These are phyloP conservation scores for Gonapodya sp. DNA, from an alignment of 192 early-diverging fungal species.

Conservation along the genomic window DNA sequence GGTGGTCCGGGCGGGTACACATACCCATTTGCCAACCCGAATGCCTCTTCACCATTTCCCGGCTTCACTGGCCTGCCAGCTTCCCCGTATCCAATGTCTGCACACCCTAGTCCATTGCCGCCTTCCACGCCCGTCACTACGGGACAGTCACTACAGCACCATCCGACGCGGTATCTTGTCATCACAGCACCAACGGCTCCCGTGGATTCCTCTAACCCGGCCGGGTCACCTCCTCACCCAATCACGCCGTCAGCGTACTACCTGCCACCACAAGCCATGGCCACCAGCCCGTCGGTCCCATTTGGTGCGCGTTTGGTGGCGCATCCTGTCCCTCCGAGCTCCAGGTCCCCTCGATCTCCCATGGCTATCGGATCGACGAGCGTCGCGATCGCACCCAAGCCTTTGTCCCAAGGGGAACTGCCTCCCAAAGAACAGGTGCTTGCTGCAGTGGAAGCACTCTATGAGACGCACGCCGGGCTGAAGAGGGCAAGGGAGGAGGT, in stretches of 20 bases:
- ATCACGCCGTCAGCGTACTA: constrained; percentile 1
- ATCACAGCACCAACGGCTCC: not conserved
- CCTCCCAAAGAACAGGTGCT: not conserved
- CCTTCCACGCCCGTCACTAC: not conserved
- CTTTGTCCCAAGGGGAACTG: not conserved
- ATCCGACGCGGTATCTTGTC: not conserved
- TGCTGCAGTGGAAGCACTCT: not conserved
- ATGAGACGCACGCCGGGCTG: not conserved
- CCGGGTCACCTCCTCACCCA: not conserved
- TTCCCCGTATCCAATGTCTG: not conserved
- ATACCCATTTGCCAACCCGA: not conserved
- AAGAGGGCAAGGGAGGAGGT: constrained; percentile 1
- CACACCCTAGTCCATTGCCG: not conserved
- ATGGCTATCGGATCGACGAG: not conserved
- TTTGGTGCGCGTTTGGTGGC: not conserved
- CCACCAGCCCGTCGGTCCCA: not conserved
- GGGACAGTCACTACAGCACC: not conserved
- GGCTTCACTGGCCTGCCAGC: not conserved
- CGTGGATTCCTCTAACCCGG: not conserved
- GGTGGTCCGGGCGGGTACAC: not conserved
- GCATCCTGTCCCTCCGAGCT: not conserved
- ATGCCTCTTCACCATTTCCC: too few relatives aligned
- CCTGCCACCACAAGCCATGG: not conserved
- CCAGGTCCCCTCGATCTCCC: not conserved
- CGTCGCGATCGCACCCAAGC: not conserved